phyloP scores from a whole-genome alignment of 441 rosid genomes.

The Populus trichocarpa region DNA sequence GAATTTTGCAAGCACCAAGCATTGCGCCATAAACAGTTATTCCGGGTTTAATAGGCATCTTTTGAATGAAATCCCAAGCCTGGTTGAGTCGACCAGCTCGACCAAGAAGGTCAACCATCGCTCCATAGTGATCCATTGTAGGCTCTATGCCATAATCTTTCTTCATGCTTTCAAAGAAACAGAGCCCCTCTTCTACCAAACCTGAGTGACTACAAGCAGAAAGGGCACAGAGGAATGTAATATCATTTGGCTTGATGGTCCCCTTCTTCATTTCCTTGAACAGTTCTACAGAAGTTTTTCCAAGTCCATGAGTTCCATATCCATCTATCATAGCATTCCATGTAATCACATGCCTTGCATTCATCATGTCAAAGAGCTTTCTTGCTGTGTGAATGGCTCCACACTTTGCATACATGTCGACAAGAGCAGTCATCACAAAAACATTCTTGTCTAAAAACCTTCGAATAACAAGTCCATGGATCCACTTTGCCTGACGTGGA shows the following conservation, averaged over 20 bases:
- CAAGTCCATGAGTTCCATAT: conserved; percentile 69
- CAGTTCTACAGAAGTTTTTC: conserved; percentile 57
- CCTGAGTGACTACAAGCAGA: conserved; percentile 95
- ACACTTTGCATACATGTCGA: conserved; percentile 90
- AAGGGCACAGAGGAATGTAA: conserved; percentile 67
- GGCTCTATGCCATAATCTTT: conserved; percentile 48
- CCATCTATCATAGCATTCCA: conserved; percentile 89
- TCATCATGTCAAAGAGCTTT: conserved; percentile 63
- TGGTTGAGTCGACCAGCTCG: conserved; percentile 75
- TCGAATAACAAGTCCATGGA: conserved; percentile 58
- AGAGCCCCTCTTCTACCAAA: conserved; percentile 62
- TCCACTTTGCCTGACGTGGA: conserved; percentile 61
- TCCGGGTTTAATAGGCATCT: conserved; percentile 59
- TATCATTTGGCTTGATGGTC: conserved; percentile 54
- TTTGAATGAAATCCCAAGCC: conserved; percentile 78
- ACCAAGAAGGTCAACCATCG: conserved; percentile 81
- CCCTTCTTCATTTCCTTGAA: conserved; percentile 63
- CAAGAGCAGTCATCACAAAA: conserved; percentile 71
- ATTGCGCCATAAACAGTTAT: conserved; percentile 71
- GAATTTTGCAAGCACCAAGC: conserved; percentile 73
- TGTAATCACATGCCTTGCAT: conserved; percentile 62
- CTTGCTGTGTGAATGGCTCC: conserved; percentile 61
- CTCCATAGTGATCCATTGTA: conserved; percentile 74
- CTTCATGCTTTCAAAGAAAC: conserved; percentile 57
- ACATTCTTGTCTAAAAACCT: conserved; percentile 59